Evolutionary conservation across 169 alveolate species (phyloP).

Genomic region (Cryptosporidium viatorum): DNA sequence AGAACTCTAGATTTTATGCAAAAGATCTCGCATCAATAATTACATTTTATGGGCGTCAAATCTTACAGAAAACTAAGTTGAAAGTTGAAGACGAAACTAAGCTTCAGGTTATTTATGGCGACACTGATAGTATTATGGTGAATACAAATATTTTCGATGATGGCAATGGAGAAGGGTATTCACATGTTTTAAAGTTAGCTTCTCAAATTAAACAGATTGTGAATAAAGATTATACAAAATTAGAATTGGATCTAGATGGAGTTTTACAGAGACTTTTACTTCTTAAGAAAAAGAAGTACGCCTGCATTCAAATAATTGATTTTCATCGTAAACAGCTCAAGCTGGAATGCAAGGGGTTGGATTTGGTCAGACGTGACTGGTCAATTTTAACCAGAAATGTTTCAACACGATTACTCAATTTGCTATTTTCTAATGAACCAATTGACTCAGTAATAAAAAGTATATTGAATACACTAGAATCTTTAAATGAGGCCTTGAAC

Average conservation of each 20-base stretch:
- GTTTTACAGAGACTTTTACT: constrained; percentile 94
- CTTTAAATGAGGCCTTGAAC: constrained; percentile 59
- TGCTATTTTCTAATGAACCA: constrained; percentile 47
- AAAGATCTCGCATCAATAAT: constrained; percentile 97
- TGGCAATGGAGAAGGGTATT: constrained; percentile 78
- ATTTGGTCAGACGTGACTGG: constrained; percentile 99
- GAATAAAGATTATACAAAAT: constrained; percentile 92
- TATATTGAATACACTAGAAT: constrained; percentile 25
- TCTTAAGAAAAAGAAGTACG: constrained; percentile 98
- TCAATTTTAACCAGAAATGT: constrained; percentile 91
- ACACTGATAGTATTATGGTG: constrained; percentile 99
- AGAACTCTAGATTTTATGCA: constrained; percentile 96
- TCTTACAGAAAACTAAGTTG: constrained; percentile 89
- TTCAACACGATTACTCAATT: constrained; percentile 20
- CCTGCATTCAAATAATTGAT: constrained; percentile 89
- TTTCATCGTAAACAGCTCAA: constrained; percentile 81
- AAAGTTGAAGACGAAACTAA: constrained; percentile 91
- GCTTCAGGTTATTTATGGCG: constrained; percentile 98
- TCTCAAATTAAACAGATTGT: constrained; percentile 87
- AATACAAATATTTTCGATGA: constrained; percentile 89
- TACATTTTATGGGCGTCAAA: constrained; percentile 94
- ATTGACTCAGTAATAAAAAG: constrained; percentile 24
- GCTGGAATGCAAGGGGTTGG: constrained; percentile 97
- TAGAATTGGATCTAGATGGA: constrained; percentile 98
- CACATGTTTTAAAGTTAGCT: constrained; percentile 91